A percentile compares a stretch with the other conserved stretches of the same genome.
Evolutionary conservation across 257 asterid species (phyloP).

Genomic region (Petunia secreta): DNA sequence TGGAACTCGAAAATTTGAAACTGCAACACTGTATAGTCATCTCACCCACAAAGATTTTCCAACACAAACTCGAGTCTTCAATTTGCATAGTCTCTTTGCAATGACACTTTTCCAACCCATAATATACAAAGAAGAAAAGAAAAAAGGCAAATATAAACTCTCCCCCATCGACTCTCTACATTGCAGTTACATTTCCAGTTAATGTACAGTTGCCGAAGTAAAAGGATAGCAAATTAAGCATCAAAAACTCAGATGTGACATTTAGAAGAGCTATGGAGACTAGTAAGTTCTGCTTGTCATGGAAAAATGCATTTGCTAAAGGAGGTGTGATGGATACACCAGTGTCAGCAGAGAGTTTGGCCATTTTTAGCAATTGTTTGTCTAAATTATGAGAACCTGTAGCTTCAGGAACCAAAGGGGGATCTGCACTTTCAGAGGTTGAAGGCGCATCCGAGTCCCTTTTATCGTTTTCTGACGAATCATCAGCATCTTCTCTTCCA

Average conservation of each 20-base stretch:
- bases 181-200: constrained; percentile 34
- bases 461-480: constrained; percentile 51
- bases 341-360: constrained; percentile 27
- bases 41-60: not conserved
- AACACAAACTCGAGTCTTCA: constrained; percentile 17
- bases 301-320: constrained; percentile 31
- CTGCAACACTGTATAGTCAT: not conserved
- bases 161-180: not conserved
- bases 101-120: constrained; percentile 30
- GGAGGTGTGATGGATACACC: constrained; percentile 30
- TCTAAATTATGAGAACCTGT: constrained; percentile 49
- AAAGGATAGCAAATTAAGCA: constrained; percentile 35
- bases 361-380: constrained; percentile 40
- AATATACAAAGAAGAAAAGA: constrained; percentile 49
- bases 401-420: constrained; percentile 59
- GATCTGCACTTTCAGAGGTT: constrained; percentile 44
- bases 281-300: constrained; percentile 27
- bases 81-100: constrained; percentile 4
- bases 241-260: constrained; percentile 24
- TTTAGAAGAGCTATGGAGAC: constrained; percentile 34
- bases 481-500: constrained; percentile 41
- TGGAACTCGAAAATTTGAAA: not conserved
- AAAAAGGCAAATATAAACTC: constrained; percentile 27
- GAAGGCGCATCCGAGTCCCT: constrained; percentile 40
- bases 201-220: constrained; percentile 45